A percentile compares a stretch with the other conserved stretches of the same genome.
Evolutionary conservation across 495 filamentous ascomycete genomes (phyloP).

Genomic region (Jackrogersella multiformis): DNA sequence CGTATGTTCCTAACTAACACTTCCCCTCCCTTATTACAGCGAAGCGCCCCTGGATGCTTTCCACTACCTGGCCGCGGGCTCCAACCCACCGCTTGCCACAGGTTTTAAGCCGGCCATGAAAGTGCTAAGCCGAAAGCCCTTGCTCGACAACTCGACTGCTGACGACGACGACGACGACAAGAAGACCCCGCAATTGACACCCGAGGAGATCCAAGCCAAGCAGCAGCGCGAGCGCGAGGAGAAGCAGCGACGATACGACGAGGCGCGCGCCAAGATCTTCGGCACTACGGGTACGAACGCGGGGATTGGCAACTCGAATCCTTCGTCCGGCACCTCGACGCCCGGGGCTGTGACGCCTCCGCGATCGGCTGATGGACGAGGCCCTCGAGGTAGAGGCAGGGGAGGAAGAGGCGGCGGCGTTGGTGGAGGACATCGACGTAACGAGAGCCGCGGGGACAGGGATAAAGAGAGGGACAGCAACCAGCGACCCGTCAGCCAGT

Average conservation of each 20-base stretch:
- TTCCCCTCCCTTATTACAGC: conserved; percentile 17
- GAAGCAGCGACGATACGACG: conserved; percentile 87
- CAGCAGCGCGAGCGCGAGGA: conserved; percentile 82
- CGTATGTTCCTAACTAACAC: conserved; percentile 5
- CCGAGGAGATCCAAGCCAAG: conserved; percentile 76
- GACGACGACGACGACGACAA: conserved; percentile 68
- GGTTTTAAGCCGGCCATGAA: conserved; percentile 87
- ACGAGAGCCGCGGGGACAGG: conserved; percentile 39
- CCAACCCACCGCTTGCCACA: conserved; percentile 71
- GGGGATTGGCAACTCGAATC: conserved; percentile 65
- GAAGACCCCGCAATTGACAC: conserved; percentile 65
- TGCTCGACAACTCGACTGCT: conserved; percentile 59
- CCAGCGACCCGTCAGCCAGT: conserved; percentile 38
- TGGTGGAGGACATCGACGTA: conserved; percentile 30
- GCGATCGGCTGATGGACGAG: conserved; percentile 51
- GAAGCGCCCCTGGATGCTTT: conserved; percentile 66
- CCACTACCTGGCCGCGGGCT: conserved; percentile 75
- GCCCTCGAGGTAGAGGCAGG: conserved; percentile 24
- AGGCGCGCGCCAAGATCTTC: conserved; percentile 84
- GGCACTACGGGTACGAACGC: conserved; percentile 59
- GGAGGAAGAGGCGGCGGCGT: conserved; percentile 34
- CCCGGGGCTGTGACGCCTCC: conserved; percentile 71
- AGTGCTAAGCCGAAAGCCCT: conserved; percentile 84
- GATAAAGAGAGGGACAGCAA: conserved; percentile 36
- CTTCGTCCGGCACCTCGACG: conserved; percentile 55